A percentile compares a stretch with the other conserved stretches of the same genome.
These are phyloP conservation scores for Botryotinia convoluta DNA, from an alignment of 2,329 filamentous ascomycete species.

Conservation along the genomic window DNA sequence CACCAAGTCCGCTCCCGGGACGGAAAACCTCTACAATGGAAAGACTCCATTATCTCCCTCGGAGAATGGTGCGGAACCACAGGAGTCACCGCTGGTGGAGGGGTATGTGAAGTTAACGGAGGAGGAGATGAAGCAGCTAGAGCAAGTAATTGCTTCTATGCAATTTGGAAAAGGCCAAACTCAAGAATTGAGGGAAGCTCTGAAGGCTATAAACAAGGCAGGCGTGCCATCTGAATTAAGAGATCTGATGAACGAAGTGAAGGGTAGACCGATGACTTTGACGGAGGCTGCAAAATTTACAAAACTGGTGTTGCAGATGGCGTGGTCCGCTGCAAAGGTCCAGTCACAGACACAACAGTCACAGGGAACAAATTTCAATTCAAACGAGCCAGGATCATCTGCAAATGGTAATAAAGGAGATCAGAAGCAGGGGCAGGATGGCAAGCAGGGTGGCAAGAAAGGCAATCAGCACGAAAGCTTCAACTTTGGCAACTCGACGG, in stretches of 20 bases:
- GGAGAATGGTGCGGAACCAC: constrained; percentile 32
- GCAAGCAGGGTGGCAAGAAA: constrained; percentile 9
- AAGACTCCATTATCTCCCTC: constrained; percentile 40
- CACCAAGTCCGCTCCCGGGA: constrained; percentile 40
- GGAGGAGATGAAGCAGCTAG: constrained; percentile 57
- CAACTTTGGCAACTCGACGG: constrained; percentile 23
- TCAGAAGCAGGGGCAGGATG: constrained; percentile 23
- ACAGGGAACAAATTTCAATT: constrained; percentile 35
- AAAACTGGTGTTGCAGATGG: constrained; percentile 40
- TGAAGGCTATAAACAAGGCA: constrained; percentile 61
- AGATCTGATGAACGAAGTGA: constrained; percentile 40
- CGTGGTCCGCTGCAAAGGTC: constrained; percentile 33
- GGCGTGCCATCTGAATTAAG: constrained; percentile 63
- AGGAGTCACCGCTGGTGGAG: constrained; percentile 31
- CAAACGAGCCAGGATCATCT: constrained; percentile 22
- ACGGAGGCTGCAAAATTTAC: constrained; percentile 35
- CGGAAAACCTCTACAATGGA: constrained; percentile 47
- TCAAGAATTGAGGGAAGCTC: constrained; percentile 58
- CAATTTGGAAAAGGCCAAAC: constrained; percentile 58
- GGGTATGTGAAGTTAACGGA: constrained; percentile 45
- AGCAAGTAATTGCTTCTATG: constrained; percentile 54
- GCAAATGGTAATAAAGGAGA: not conserved
- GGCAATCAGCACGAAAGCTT: constrained; percentile 40
- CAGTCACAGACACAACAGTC: constrained; percentile 28
- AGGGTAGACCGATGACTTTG: constrained; percentile 33